Conservation (phyloP, 2,329 filamentous ascomycete genomes). For the Nothopassalora personata region DNA sequence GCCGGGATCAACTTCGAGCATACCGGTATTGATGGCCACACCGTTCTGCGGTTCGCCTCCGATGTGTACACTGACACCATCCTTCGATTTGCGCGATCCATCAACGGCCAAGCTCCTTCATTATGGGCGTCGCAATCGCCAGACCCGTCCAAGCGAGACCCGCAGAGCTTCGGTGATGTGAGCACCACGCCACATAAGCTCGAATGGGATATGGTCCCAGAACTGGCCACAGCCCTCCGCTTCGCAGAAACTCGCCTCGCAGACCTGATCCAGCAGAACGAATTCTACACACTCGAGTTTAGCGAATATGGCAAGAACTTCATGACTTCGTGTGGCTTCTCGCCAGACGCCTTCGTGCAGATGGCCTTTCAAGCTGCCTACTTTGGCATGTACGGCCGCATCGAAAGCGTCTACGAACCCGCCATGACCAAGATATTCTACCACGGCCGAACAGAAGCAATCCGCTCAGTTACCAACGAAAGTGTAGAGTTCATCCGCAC, state of each 20-base stretch:
- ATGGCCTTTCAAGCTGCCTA: slow-evolving; percentile 99
- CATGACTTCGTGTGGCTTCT: slow-evolving; percentile 94
- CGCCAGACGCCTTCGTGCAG: slow-evolving; percentile 93
- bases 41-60: slow-evolving; percentile 89
- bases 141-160: slow-evolving; percentile 87
- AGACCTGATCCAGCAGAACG: slow-evolving; percentile 92
- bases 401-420: slow-evolving; percentile 94
- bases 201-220: slow-evolving; percentile 95
- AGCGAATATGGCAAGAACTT: slow-evolving; percentile 90
- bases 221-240: slow-evolving; percentile 81
- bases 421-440: slow-evolving; percentile 96
- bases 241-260: slow-evolving; percentile 93
- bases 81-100: slow-evolving; percentile 85
- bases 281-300: slow-evolving; percentile 91
- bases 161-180: slow-evolving; percentile 85
- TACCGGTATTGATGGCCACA: slow-evolving; percentile 95
- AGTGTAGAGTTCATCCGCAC: slow-evolving; percentile 83
- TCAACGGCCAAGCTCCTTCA: slow-evolving; percentile 87
- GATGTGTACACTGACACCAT: slow-evolving; percentile 98
- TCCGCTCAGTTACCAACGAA: slow-evolving; percentile 77
- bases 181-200: slow-evolving; percentile 91
- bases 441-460: slow-evolving; percentile 90
- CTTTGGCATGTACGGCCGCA: slow-evolving; percentile 88
- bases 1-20: slow-evolving; percentile 99
- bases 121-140: slow-evolving; percentile 88